Evolutionary conservation across 2,329 filamentous ascomycete genomes (phyloP), one percentile per base, ranked within the genome.

Genomic region (Colletotrichum sp.): DNA sequence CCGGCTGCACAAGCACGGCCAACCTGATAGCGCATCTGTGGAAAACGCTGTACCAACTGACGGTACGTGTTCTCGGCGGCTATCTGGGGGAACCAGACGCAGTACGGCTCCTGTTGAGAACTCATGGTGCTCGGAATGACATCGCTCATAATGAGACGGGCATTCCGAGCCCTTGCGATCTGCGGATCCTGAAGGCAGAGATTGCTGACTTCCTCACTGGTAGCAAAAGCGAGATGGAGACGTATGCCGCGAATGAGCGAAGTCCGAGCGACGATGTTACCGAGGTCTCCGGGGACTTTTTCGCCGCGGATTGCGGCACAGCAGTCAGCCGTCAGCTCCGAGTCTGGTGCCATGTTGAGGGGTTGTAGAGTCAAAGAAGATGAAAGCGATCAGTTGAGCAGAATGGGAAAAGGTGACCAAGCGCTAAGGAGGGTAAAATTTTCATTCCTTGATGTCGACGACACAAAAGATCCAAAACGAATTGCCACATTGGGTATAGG

Each of bases 1-100:
- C 80, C 84, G 3, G 82, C 82, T 6, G 83, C 83, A 75, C 83
- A 86, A 3, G 83, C 82, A 13, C 83, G 78, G 34, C 79, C 83
- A 24, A 84, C 80, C 38, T 84, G 81, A 66, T 85, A 85, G 16
- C 75, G 47, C 81, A 84, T 79, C 11, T 76, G 34, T 5, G 83
- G 84, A 76, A 82, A 86, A 8, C 73, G 74, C 12, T 66, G 38
- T 12, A 75, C 81, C 31, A 86, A 70, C 9, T 72, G 63, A 6
- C 83, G 80, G 65, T 83, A 84, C 83, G 72, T 59, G 11, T 59
- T 31, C 21, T 59, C 29, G 29, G 27, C n/a, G 29, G 57, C 57
- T n/a, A 59, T 4, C 18, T 59, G 3, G n/a, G 57, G 57, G 13
- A 31, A 33, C 57, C 57, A 59, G 29, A 59, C 1, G 29, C 83